Evolutionary conservation across 306 rosid genomes (phyloP).

Genomic region (Senna siamea): DNA sequence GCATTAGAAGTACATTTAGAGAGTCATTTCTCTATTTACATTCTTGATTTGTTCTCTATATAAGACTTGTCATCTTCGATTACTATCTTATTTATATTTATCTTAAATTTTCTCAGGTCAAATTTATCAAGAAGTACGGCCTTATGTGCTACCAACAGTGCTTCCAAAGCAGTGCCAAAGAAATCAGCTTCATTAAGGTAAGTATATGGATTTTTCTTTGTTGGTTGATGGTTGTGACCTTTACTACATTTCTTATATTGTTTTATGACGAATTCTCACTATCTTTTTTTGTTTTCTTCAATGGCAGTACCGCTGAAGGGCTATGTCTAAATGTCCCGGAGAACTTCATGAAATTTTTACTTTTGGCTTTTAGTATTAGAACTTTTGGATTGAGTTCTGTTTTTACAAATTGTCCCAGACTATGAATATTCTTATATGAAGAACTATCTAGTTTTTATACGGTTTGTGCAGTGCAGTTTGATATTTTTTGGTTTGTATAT

Average conservation of each 20-base stretch:
- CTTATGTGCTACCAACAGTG: constrained; percentile 78
- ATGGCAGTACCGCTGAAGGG: constrained; percentile 15
- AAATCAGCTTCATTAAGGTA: constrained; percentile 35
- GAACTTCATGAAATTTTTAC: not conserved
- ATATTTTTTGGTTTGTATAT: no score
- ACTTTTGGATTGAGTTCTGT: not conserved
- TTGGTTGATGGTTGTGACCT: no score
- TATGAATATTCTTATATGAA: not conserved
- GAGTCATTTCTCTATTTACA: no score
- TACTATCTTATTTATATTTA: no score
- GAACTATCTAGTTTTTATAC: not conserved
- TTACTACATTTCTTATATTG: not conserved
- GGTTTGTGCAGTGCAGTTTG: not conserved
- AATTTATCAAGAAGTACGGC: constrained; percentile 65
- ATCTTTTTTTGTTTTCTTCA: not conserved
- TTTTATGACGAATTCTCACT: not conserved
- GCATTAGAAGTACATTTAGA: no score
- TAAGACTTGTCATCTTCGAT: no score
- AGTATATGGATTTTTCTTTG: not conserved
- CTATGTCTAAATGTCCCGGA: not conserved
- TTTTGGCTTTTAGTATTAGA: not conserved
- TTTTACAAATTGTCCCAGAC: not conserved
- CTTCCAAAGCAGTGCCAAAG: constrained; percentile 79
- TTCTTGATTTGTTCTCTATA: no score
- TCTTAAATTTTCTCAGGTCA: no score